A percentile compares a stretch with the other conserved stretches of the same genome.
These are phyloP conservation scores for Salix udensis DNA, from an alignment of 345 rosid species.

Conservation along the genomic window DNA sequence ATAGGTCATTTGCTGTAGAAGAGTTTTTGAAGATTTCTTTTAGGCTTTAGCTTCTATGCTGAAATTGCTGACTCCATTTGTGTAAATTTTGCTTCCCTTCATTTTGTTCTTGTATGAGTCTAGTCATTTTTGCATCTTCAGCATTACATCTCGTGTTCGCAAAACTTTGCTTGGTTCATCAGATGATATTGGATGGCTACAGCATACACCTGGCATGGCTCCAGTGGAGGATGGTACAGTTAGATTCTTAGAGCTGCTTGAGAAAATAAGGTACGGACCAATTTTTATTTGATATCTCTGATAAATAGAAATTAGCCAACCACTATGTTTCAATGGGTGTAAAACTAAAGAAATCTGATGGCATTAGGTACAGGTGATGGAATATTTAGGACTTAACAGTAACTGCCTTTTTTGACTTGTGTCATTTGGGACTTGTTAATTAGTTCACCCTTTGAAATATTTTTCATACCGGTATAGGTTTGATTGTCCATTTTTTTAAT, in stretches of 20 bases:
- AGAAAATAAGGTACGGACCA: constrained; percentile 37
- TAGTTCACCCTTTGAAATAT: not conserved
- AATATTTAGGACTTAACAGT: no score
- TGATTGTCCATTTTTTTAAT: not conserved
- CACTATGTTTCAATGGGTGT: not conserved
- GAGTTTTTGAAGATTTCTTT: not conserved
- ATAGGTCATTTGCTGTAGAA: constrained; percentile 1
- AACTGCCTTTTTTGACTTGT: not conserved
- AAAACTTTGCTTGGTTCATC: constrained; percentile 59
- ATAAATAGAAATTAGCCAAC: not conserved
- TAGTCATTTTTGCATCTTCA: constrained; percentile 23
- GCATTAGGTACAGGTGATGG: no score
- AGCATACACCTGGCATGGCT: constrained; percentile 53
- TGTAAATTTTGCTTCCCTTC: not conserved
- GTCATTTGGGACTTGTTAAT: not conserved
- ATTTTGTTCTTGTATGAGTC: constrained; percentile 3
- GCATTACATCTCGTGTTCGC: constrained; percentile 47
- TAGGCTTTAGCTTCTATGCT: not conserved
- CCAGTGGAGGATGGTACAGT: constrained; percentile 54
- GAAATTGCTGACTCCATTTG: not conserved
- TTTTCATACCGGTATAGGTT: not conserved
- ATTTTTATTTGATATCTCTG: not conserved
- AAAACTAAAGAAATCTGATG: not conserved
- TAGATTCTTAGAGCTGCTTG: constrained; percentile 57
- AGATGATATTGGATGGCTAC: constrained; percentile 74